phyloP scores from a whole-genome alignment of 805 yeast genomes.

The Lachancea mirantina region DNA sequence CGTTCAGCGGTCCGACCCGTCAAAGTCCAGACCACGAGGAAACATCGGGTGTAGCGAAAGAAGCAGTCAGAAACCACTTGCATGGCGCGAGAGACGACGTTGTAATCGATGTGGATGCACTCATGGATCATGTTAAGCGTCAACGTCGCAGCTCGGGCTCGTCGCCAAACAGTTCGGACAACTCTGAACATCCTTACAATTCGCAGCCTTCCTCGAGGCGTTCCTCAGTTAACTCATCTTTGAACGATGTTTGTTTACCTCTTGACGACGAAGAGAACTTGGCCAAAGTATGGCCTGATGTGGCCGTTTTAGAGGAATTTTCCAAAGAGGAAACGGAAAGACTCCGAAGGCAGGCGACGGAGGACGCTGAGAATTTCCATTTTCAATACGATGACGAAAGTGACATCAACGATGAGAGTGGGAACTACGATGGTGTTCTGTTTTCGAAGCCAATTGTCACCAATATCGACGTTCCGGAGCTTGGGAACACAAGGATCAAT shows the following conservation, averaged over 20 bases:
- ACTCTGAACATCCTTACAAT: constrained; percentile 21
- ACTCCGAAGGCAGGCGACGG: constrained; percentile 35
- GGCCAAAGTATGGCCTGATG: constrained; percentile 70
- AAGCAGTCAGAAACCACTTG: no score
- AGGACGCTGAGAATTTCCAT: constrained; percentile 34
- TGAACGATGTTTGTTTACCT: constrained; percentile 91
- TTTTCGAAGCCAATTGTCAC: constrained; percentile 38
- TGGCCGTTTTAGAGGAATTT: constrained; percentile 66
- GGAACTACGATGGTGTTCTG: constrained; percentile 28
- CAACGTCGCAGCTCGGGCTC: constrained; percentile 5
- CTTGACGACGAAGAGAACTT: constrained; percentile 43
- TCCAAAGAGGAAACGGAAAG: constrained; percentile 59
- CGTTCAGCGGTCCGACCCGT: background rate
- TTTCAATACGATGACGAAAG: constrained; percentile 31
- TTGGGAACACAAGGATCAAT: constrained; percentile 40
- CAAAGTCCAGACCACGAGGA: no score
- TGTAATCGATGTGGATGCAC: constrained; percentile 30
- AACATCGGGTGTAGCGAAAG: no score
- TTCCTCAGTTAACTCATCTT: constrained; percentile 53
- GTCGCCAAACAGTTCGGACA: constrained; percentile 3
- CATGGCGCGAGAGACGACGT: constrained; percentile 26
- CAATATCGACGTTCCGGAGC: constrained; percentile 37
- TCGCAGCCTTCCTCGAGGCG: constrained; percentile 39
- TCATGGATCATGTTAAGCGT: constrained; percentile 25
- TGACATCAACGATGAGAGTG: constrained; percentile 30